These are phyloP conservation scores for Herpetomonas tarakana DNA, from an alignment of 208 protist species.

Conservation along the genomic window DNA sequence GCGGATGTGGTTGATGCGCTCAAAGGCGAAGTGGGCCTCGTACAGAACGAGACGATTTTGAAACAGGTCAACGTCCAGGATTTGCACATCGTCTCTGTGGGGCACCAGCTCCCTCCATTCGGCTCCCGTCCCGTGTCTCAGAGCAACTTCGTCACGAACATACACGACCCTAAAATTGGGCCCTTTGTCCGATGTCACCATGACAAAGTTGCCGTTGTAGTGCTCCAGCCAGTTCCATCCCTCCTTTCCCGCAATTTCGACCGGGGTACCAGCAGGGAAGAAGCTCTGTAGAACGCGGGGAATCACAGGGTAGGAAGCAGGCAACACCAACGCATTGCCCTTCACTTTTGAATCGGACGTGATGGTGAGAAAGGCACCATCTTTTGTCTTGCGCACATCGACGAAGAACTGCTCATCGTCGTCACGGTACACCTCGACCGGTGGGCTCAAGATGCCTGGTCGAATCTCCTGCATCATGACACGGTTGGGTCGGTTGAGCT, in stretches of 20 bases:
- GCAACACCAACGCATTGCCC: slow-evolving; percentile 70
- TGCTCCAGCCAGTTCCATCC: slow-evolving; percentile 90
- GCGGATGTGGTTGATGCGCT: slow-evolving; percentile 80
- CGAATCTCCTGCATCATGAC: slow-evolving; percentile 91
- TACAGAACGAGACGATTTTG: slow-evolving; percentile 68
- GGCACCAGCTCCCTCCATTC: slow-evolving; percentile 87
- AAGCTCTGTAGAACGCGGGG: slow-evolving; percentile 57
- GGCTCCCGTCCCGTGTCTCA: slow-evolving; percentile 46
- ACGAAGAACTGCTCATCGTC: slow-evolving; percentile 90
- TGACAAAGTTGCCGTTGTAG: slow-evolving; percentile 82
- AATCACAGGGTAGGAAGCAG: slow-evolving; percentile 81
- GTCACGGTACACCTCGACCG: slow-evolving; percentile 85
- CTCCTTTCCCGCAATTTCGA: slow-evolving; percentile 77
- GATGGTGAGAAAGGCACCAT: slow-evolving; percentile 76
- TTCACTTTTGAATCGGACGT: slow-evolving; percentile 89
- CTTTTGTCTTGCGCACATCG: slow-evolving; percentile 87
- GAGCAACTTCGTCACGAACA: slow-evolving; percentile 75
- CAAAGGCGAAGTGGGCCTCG: slow-evolving; percentile 83
- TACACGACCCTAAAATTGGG: slow-evolving; percentile 82
- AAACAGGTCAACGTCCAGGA: slow-evolving; percentile 88
- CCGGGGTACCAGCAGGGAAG: slow-evolving; percentile 60
- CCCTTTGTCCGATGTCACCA: slow-evolving; percentile 81
- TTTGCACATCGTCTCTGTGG: slow-evolving; percentile 78
- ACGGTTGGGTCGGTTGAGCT: slow-evolving; percentile 79
- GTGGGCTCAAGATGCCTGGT: slow-evolving; percentile 75